Evolutionary conservation across 768 basidiomycete genomes (phyloP).

Genomic region (Auricularia sp.): DNA sequence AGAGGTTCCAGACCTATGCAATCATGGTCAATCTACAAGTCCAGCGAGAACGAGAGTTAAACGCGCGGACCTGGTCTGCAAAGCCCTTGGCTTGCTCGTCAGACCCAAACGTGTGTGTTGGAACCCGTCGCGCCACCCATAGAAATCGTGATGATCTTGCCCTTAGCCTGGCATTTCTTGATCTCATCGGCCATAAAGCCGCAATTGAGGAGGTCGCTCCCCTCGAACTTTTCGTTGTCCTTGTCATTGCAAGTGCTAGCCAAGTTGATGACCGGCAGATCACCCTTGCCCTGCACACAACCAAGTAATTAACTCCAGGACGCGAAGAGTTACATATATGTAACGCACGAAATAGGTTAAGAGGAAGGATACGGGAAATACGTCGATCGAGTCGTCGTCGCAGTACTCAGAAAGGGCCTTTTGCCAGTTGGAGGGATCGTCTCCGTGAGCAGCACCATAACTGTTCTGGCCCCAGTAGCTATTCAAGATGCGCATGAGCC

Average conservation of each 20-base stretch:
- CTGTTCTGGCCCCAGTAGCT: constrained; percentile 29
- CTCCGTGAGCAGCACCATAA: background rate
- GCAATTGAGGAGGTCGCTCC: constrained; percentile 57
- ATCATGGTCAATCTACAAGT: constrained; percentile 46
- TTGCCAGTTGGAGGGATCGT: constrained; percentile 40
- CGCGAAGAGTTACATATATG: background rate
- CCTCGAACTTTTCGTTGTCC: constrained; percentile 48
- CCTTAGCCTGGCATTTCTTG: constrained; percentile 50
- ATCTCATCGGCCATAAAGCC: constrained; percentile 50
- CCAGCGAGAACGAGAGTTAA: constrained; percentile 56
- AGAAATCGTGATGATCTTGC: constrained; percentile 40
- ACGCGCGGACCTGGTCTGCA: constrained; percentile 41
- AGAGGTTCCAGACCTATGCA: constrained; percentile 58
- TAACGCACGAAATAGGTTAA: constrained; percentile 33
- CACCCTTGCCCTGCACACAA: constrained; percentile 49
- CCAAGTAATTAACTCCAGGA: constrained; percentile 6
- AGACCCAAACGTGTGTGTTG: constrained; percentile 51
- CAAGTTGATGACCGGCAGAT: constrained; percentile 53
- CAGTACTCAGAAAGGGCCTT: background rate
- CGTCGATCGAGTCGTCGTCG: background rate
- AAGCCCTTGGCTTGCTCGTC: constrained; percentile 48
- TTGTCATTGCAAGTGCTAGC: constrained; percentile 59
- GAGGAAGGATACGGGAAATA: constrained; percentile 33
- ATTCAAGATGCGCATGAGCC: too few species aligned
- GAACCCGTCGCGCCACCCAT: constrained; percentile 53